Base-by-base conservation (phyloP, 148 eudicot genomes). In the Heliosperma pusillum region DNA sequence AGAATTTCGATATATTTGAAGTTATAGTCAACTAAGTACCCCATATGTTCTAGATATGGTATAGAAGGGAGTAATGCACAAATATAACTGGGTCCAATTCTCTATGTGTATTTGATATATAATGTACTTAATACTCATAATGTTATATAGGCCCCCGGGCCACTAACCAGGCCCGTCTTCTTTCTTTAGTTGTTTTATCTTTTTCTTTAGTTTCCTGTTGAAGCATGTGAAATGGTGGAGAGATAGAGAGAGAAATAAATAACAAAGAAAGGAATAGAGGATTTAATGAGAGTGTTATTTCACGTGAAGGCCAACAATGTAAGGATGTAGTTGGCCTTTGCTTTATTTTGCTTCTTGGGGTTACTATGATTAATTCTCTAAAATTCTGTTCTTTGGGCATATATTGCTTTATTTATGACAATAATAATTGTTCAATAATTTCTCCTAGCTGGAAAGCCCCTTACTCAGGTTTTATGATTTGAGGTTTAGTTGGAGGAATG, bases 221-320 rank as follows among this genome's bases (percentile, higher is more conserved):
- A 80, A 71, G 33, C 83, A 80, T 76, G 79, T 80, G 83, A 76
- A 55, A 55, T 65, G 42, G 58, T 71, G 72, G 79, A 75, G 44
- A 22, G 68, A 75, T 76, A 76, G 71, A 44, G 24, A 56, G 44
- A 22, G 21, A 76, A n/a, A n/a, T n/a, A n/a, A n/a, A n/a, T n/a
- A n/a, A n/a, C n/a, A n/a, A n/a, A n/a, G n/a, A n/a, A n/a, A 57
- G 76, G 65, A 71, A 65, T 71, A 74, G 52, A 80, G 12, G 82
- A 71, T 57, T 29, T 12, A 75, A 63, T 63, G 40, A 81, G 81
- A 45, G 21, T 74, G 71, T 27, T 77, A 33, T 16, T 74, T 40
- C 84, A 82, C 76, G 81, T 82, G 81, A 78, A 78, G 72, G 59
- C 81, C 81, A 82, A 74, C 78, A 81, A 63, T 58, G 62, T 7